Conservation (phyloP, 1,139 yeast genomes). For the Candida tunisiensis region DNA sequence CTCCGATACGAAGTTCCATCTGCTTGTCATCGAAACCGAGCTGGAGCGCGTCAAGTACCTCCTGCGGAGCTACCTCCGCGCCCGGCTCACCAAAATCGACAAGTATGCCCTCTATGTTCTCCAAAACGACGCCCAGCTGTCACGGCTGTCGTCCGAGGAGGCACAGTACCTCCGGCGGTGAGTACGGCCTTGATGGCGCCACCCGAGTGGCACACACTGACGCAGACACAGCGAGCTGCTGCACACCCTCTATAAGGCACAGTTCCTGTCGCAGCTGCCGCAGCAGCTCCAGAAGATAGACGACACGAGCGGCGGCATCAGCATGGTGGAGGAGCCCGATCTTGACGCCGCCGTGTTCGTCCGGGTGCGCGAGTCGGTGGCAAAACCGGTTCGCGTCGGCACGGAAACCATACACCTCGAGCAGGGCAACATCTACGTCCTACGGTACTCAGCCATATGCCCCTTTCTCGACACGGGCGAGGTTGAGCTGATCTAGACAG, state of each 20-base stretch:
- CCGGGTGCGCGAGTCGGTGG: slow-evolving; percentile 31
- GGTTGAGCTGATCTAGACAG: slow-evolving; percentile 1
- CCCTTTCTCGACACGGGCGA: neutral
- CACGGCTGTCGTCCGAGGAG: slow-evolving; percentile 41
- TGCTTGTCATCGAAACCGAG: slow-evolving; percentile 81
- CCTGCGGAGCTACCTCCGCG: slow-evolving; percentile 61
- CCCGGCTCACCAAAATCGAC: slow-evolving; percentile 53
- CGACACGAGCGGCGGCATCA: slow-evolving; percentile 57
- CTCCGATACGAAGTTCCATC: slow-evolving; percentile 56
- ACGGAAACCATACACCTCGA: slow-evolving; percentile 49
- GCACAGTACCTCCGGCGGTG: slow-evolving; percentile 38
- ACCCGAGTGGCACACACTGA: too few relatives aligned
- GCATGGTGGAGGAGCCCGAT: slow-evolving; percentile 72
- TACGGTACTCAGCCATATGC: slow-evolving; percentile 41
- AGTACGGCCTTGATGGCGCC: slow-evolving; percentile 6
- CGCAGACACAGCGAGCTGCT: slow-evolving; percentile 57
- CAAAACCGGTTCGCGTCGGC: slow-evolving; percentile 13
- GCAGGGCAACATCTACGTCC: slow-evolving; percentile 54
- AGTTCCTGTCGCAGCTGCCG: slow-evolving; percentile 57
- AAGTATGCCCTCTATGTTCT: slow-evolving; percentile 39
- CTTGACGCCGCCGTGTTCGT: slow-evolving; percentile 62
- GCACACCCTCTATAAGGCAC: slow-evolving; percentile 45
- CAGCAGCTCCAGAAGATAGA: slow-evolving; percentile 51
- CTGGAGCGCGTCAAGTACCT: slow-evolving; percentile 74
- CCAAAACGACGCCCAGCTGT: slow-evolving; percentile 15